Evolutionary conservation across 345 rosid species (phyloP).

Genomic region (Sonneratia alba): DNA sequence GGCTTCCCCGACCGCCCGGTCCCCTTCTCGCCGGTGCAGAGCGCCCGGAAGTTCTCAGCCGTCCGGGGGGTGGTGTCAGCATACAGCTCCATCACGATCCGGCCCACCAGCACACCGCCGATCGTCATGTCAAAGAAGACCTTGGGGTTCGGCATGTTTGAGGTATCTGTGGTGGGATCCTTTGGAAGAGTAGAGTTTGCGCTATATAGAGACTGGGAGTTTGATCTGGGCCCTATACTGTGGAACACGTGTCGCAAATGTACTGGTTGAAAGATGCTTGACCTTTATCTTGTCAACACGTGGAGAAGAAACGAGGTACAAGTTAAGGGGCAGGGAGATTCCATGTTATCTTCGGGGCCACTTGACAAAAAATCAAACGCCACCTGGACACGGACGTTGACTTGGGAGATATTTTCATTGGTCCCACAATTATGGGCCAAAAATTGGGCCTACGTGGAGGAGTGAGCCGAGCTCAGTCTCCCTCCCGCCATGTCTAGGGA

Average conservation of each 20-base stretch:
- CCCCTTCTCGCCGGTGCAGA: slow-evolving; percentile 38
- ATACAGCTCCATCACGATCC: slow-evolving; percentile 25
- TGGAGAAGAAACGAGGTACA: neutral
- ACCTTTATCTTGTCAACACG: neutral
- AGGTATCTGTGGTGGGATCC: neutral
- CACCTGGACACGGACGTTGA: neutral
- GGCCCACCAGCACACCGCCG: slow-evolving; percentile 16
- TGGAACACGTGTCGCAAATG: neutral
- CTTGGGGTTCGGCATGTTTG: slow-evolving; percentile 13
- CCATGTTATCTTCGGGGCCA: neutral
- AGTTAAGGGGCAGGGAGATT: neutral
- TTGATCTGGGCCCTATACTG: neutral
- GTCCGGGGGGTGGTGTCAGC: slow-evolving; percentile 24
- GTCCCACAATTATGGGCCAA: too few relatives aligned
- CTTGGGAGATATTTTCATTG: neutral
- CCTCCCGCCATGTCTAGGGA: too few relatives aligned
- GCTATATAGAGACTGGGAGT: neutral
- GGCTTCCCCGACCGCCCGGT: slow-evolving; percentile 20
- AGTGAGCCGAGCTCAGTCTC: too few relatives aligned
- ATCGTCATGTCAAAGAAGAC: slow-evolving; percentile 15
- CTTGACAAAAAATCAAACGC: neutral
- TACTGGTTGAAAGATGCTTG: neutral
- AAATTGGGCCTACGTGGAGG: too few relatives aligned
- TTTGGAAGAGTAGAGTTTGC: neutral
- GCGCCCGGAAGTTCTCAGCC: slow-evolving; percentile 43